A percentile compares a stretch with the other conserved stretches of the same genome.
Conservation (phyloP, 768 basidiomycete species). For the Tricholoma furcatifolium region DNA sequence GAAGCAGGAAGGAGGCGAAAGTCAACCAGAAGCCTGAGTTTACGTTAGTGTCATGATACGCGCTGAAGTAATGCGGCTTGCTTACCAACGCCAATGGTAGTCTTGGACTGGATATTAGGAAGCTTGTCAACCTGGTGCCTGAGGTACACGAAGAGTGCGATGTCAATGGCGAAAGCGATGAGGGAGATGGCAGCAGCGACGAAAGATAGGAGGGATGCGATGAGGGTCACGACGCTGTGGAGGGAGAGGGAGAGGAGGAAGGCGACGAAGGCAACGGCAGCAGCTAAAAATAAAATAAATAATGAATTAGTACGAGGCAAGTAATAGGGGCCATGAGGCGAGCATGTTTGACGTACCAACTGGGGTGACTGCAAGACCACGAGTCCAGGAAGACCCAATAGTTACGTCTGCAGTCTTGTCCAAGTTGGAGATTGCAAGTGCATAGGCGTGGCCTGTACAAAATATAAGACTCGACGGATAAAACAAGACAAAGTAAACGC, state of each 20-base stretch:
- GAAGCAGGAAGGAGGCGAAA: slow-evolving; percentile 61
- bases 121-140: slow-evolving; percentile 58
- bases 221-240: slow-evolving; percentile 53
- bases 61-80: slow-evolving; percentile 5
- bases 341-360: slow-evolving; percentile 50
- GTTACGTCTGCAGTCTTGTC: slow-evolving; percentile 34
- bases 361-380: slow-evolving; percentile 72
- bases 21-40: slow-evolving; percentile 72
- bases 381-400: slow-evolving; percentile 64
- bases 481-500: slow-evolving; percentile 9
- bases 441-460: slow-evolving; percentile 54
- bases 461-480: background rate
- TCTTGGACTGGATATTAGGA: slow-evolving; percentile 37
- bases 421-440: slow-evolving; percentile 38
- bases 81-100: slow-evolving; percentile 64
- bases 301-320: background rate
- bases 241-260: slow-evolving; percentile 60
- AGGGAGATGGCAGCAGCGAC: slow-evolving; percentile 67
- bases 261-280: slow-evolving; percentile 62
- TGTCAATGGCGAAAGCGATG: slow-evolving; percentile 75
- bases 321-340: background rate
- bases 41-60: slow-evolving; percentile 3
- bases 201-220: slow-evolving; percentile 69
- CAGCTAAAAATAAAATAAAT: slow-evolving; percentile 39
- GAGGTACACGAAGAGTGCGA: slow-evolving; percentile 65